Evolutionary conservation across 306 rosid genomes (phyloP).

Genomic region (Vigna unguiculata): DNA sequence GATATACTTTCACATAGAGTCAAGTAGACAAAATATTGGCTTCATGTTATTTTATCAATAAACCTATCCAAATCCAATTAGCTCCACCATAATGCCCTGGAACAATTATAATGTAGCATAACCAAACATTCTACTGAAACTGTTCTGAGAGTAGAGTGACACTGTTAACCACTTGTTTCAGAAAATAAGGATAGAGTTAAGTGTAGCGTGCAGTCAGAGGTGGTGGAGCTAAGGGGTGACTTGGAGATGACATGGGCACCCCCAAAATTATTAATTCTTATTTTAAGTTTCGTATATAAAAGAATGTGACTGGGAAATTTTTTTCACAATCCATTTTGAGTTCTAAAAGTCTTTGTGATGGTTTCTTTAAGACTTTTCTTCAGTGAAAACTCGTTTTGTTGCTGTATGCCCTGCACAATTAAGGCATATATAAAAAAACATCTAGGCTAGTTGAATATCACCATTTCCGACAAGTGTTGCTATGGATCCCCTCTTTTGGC

Average conservation of each 20-base stretch:
- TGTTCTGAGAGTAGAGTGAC: background rate
- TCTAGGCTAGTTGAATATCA: no score
- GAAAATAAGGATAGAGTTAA: slow-evolving; percentile 9
- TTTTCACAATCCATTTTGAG: slow-evolving; percentile 17
- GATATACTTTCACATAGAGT: slow-evolving; percentile 13
- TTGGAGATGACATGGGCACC: no score
- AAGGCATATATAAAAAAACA: no score
- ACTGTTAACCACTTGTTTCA: background rate
- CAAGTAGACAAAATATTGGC: background rate
- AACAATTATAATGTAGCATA: slow-evolving; percentile 7
- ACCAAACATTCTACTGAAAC: slow-evolving; percentile 18
- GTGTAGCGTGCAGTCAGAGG: background rate
- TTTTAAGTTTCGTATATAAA: no score
- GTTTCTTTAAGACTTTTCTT: background rate
- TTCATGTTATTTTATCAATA: slow-evolving; percentile 32
- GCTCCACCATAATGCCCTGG: slow-evolving; percentile 5
- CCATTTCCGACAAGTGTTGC: background rate
- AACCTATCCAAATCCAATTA: background rate
- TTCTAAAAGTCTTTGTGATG: background rate
- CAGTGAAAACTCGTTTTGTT: background rate
- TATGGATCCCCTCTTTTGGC: background rate
- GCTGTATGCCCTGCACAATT: no score
- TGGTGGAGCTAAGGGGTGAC: no score
- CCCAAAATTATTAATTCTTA: no score
- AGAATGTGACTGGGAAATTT: no score